Evolutionary conservation across 2,329 filamentous ascomycete species (phyloP), one percentile per base, ranked within the genome.

Genomic region (Penicillium rolfsii): DNA sequence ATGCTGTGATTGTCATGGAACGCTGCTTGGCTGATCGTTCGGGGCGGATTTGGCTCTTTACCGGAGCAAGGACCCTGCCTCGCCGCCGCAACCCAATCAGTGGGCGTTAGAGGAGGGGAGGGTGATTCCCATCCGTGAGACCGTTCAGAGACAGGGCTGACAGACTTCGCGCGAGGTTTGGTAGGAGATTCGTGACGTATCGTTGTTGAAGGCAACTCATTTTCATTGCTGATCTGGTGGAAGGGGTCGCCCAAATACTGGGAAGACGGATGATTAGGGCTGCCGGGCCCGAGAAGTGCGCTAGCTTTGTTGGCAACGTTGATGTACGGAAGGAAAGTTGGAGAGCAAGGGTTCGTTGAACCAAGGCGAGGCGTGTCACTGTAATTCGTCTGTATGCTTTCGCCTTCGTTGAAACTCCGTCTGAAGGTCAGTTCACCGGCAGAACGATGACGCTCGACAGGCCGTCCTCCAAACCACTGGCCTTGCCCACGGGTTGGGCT

Each of bases 81-180:
- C 24, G 76, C 77, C 24, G 77, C 77, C 38, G 77, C 77, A 38
- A 79, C 58, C 77, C 77, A 79, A 53, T 79, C 77, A 53, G 77
- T 71, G 5, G 77, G 75, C 3, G 76, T 76, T n/a, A 79, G 63
- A 3, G 73, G 73, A 4, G 72, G 70, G 1, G 75, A 76, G 2
- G 70, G 67, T 36, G 60, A 41, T 35, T 49, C 38, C 52, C 53
- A 56, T 63, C 54, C 22, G 38, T 57, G 2, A 62, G 54, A 8
- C 55, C 41, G 14, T 53, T 36, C 35, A 11, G 28, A 22, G 14
- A 66, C 63, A 1, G 68, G 64, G 12, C 59, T 60, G 36, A 60
- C 58, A 19, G 65, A 62, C 30, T 22, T 45, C 6, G 38, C n/a
- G 16, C 35, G 50, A 36, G 52, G 36, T 35, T 63, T 65, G 9